These are phyloP conservation scores for Lecanicillium sp. DNA, from an alignment of 2,329 filamentous ascomycete genomes.

Conservation along the genomic window DNA sequence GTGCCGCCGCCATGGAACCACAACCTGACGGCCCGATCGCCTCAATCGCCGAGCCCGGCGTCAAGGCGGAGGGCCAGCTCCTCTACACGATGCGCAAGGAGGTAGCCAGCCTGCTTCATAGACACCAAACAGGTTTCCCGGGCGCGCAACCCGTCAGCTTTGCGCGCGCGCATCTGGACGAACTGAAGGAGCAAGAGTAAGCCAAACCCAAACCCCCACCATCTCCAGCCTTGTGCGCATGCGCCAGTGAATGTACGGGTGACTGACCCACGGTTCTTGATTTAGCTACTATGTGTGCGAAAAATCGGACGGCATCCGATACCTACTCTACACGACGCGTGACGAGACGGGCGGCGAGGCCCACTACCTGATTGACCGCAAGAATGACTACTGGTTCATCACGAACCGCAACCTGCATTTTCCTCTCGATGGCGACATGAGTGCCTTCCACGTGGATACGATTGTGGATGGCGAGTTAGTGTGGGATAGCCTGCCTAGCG, in stretches of 20 bases:
- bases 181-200: constrained; percentile 71
- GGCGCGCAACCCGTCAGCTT: constrained; percentile 95
- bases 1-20: constrained; percentile 4
- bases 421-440: constrained; percentile 58
- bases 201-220: constrained; percentile 15
- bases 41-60: constrained; percentile 53
- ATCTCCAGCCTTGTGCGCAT: neutral
- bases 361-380: constrained; percentile 93
- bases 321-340: constrained; percentile 80
- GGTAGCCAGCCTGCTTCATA: constrained; percentile 67
- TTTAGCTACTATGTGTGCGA: constrained; percentile 89
- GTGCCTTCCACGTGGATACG: constrained; percentile 69
- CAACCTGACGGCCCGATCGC: constrained; percentile 28
- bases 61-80: constrained; percentile 56
- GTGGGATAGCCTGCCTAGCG: constrained; percentile 65
- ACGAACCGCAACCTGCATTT: constrained; percentile 66
- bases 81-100: constrained; percentile 58
- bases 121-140: constrained; percentile 65
- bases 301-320: constrained; percentile 94
- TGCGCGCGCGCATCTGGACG: constrained; percentile 69
- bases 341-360: constrained; percentile 56
- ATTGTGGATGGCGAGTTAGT: constrained; percentile 92
- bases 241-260: no score
- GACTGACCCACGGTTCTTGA: neutral
- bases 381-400: constrained; percentile 93